Conservation (phyloP, 192 early-diverging fungal species). For the Umbelopsis isabellina region DNA sequence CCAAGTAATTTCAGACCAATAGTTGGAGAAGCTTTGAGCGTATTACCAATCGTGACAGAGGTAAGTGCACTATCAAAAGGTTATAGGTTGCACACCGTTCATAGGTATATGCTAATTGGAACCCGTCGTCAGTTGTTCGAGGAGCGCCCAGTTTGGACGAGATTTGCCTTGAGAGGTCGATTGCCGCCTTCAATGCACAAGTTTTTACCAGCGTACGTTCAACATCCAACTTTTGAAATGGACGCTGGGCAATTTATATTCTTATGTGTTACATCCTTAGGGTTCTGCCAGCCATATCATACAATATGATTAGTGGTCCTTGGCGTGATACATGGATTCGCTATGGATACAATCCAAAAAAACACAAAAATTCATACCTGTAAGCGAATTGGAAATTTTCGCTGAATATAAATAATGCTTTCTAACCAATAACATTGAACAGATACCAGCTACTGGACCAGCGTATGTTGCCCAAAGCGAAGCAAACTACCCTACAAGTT, state of each 20-base stretch:
- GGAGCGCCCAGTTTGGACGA: slow-evolving; percentile 50
- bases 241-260: not conserved
- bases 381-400: slow-evolving; percentile 13
- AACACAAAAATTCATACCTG: slow-evolving; percentile 28
- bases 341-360: slow-evolving; percentile 49
- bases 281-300: slow-evolving; percentile 33
- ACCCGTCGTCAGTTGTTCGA: slow-evolving; percentile 36
- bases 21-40: not conserved
- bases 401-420: not conserved
- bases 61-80: not conserved
- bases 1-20: not conserved
- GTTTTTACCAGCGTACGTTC: slow-evolving; percentile 22
- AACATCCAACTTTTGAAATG: not conserved
- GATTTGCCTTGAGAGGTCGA: slow-evolving; percentile 30
- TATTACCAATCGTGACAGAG: not conserved
- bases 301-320: slow-evolving; percentile 45
- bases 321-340: slow-evolving; percentile 54
- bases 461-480: not conserved
- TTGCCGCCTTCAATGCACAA: slow-evolving; percentile 32
- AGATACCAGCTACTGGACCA: slow-evolving; percentile 28
- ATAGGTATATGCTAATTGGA: no score
- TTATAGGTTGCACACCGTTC: not conserved
- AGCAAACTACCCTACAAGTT: not conserved
- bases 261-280: slow-evolving; percentile 20
- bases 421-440: not conserved